Percentiles rank a stretch among this genome's conserved stretches.
phyloP scores from a whole-genome alignment of 2,329 filamentous ascomycete species.

The Fusarium decemcellulare region DNA sequence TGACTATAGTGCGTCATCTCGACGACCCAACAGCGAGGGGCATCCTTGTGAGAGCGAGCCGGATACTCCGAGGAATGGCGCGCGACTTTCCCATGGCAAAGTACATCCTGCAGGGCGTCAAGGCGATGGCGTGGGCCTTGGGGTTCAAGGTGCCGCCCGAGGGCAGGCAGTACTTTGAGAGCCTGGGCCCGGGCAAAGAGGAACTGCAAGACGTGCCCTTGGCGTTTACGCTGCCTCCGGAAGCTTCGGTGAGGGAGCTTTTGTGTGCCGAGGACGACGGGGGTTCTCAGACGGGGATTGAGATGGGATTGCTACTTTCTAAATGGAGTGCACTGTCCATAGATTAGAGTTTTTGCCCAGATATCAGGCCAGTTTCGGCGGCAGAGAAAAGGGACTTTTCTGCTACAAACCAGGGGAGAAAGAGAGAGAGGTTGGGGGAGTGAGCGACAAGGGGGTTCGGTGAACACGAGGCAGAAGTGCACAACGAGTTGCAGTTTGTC shows the following conservation, averaged over 20 bases:
- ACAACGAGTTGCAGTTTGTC: neutral
- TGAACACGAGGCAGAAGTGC: constrained; percentile 5
- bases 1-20: constrained; percentile 25
- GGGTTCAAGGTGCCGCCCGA: constrained; percentile 21
- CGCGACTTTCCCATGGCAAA: constrained; percentile 26
- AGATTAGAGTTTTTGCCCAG: neutral
- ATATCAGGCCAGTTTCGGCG: too few relatives aligned
- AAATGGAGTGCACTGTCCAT: constrained; percentile 25
- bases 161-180: constrained; percentile 16
- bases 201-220: constrained; percentile 31
- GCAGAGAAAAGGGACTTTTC: constrained; percentile 1
- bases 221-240: constrained; percentile 30
- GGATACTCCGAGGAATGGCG: constrained; percentile 16
- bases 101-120: constrained; percentile 32
- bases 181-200: constrained; percentile 13
- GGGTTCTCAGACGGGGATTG: constrained; percentile 3
- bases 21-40: constrained; percentile 9
- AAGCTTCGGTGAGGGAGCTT: constrained; percentile 18
- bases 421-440: neutral
- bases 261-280: neutral
- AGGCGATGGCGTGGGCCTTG: constrained; percentile 29
- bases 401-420: neutral
- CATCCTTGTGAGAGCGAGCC: constrained; percentile 24
- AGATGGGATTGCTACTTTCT: constrained; percentile 19
- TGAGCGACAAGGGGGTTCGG: neutral